Base-by-base conservation (phyloP, 495 filamentous ascomycete species). In the Neohortaea acidophila region DNA sequence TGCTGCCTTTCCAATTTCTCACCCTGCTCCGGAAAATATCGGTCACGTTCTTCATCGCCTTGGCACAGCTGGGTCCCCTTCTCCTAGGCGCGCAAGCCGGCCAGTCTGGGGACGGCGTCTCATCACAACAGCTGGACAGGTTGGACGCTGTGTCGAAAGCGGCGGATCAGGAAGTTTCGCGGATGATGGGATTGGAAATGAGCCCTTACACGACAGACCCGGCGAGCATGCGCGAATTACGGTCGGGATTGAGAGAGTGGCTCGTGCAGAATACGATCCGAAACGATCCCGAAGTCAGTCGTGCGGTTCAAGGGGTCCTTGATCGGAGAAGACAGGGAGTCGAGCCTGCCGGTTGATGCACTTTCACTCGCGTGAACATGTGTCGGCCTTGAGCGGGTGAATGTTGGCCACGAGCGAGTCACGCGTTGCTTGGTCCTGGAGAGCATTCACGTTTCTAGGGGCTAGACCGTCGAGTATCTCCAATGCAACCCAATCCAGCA, bases 1-100 rank as follows among this genome's bases (percentile, higher is more conserved):
- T 89, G 33, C 64, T 94, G n/a, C 89, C 82, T 9, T 97, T 92
- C 56, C 85, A 97, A 59, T 68, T 78, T 47, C 64, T 94, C 22
- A 51, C 66, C 11, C 66, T 97, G n/a, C 74, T 79, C 2, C 72
- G 85, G 22, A 86, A 79, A 56, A 56, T 79, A 13, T 68, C 72
- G 6, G 63, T 96, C 33, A 83, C 80, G n/a, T 50, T 85, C 14
- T 86, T 85, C 57, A 86, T 94, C 33, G 91, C 86, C 44, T 75
- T 94, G 40, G 77, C 75, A n/a, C 84, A 94, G 58, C 69, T 92
- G 14, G 72, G 72, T 0, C 76, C 77, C 4, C 57, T 86, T 3
- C 55, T 84, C 21, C 55, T 47, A 50, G 59, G 47, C 30, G 33
- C 50, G 11, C 17, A 36, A 43, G 29, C 32, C 18, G 14, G 26